These are phyloP conservation scores for Podospora didyma DNA, from an alignment of 495 filamentous ascomycete genomes.

Conservation along the genomic window DNA sequence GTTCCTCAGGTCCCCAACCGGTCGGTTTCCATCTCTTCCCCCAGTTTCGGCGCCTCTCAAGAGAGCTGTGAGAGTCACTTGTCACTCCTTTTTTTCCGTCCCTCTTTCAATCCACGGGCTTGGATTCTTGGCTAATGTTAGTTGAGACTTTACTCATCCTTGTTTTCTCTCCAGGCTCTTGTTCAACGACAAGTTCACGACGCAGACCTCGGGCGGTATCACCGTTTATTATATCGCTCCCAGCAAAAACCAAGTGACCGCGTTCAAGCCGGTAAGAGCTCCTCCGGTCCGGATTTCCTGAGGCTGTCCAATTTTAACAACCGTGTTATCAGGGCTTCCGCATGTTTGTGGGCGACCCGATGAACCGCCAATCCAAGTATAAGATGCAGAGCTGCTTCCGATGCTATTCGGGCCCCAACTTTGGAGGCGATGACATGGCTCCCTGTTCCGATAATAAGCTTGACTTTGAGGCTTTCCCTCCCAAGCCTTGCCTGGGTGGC, in stretches of 20 bases:
- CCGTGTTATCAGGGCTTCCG: conserved; percentile 7
- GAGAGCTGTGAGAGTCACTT: too few relatives aligned
- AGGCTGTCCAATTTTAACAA: too few relatives aligned
- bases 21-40: conserved; percentile 1
- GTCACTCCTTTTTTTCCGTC: too few relatives aligned
- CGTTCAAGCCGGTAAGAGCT: conserved; percentile 14
- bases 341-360: conserved; percentile 12
- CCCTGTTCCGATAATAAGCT: conserved; percentile 4
- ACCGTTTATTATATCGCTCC: conserved; percentile 15
- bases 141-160: background rate
- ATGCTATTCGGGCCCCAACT: conserved; percentile 11
- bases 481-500: conserved; percentile 27
- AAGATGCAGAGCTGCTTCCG: conserved; percentile 15
- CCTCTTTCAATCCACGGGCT: too few relatives aligned
- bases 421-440: conserved; percentile 10
- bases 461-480: conserved; percentile 1
- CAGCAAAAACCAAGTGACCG: conserved; percentile 7
- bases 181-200: conserved; percentile 14
- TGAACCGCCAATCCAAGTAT: background rate
- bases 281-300: too few relatives aligned
- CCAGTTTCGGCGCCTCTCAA: too few relatives aligned
- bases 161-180: background rate
- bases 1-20: conserved; percentile 37
- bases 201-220: conserved; percentile 9
- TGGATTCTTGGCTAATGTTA: too few relatives aligned